Percentiles rank a stretch among this genome's conserved stretches.
Evolutionary conservation across 768 basidiomycete species (phyloP).

Genomic region (Phallus indusiatus): DNA sequence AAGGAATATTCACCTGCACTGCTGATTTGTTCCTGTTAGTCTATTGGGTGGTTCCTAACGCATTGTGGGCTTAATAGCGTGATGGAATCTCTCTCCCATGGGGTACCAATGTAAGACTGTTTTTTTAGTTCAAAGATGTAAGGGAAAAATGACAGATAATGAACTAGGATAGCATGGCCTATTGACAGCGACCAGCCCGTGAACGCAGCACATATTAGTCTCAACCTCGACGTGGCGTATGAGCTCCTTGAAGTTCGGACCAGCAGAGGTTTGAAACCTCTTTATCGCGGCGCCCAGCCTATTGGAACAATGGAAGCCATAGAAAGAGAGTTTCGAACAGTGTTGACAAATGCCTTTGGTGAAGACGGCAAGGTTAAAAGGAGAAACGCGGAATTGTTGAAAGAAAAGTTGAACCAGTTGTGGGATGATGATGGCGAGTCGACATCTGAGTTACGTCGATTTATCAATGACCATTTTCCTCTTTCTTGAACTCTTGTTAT

Average conservation of each 20-base stretch:
- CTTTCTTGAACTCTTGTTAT: background rate
- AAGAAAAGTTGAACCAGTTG: background rate
- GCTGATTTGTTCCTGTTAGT: constrained; percentile 8
- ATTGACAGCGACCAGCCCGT: constrained; percentile 17
- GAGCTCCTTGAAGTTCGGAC: constrained; percentile 17
- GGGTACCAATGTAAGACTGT: constrained; percentile 16
- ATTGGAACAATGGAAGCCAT: constrained; percentile 17
- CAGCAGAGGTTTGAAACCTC: constrained; percentile 11
- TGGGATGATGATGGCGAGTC: constrained; percentile 7
- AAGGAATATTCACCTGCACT: background rate
- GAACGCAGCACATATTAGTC: constrained; percentile 15
- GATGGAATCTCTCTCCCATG: constrained; percentile 14
- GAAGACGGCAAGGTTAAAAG: constrained; percentile 19
- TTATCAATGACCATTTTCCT: background rate
- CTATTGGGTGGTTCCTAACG: constrained; percentile 19
- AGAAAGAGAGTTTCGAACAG: constrained; percentile 11
- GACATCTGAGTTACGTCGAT: background rate
- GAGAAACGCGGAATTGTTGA: constrained; percentile 10
- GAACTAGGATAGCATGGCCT: constrained; percentile 20
- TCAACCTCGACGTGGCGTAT: constrained; percentile 9
- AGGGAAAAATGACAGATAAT: background rate
- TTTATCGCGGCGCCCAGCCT: constrained; percentile 13
- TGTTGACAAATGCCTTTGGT: constrained; percentile 16
- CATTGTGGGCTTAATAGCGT: constrained; percentile 19
- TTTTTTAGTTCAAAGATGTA: background rate